Evolutionary conservation across 164 flowering plant genomes (phyloP).

Genomic region (Sextonia rubra): DNA sequence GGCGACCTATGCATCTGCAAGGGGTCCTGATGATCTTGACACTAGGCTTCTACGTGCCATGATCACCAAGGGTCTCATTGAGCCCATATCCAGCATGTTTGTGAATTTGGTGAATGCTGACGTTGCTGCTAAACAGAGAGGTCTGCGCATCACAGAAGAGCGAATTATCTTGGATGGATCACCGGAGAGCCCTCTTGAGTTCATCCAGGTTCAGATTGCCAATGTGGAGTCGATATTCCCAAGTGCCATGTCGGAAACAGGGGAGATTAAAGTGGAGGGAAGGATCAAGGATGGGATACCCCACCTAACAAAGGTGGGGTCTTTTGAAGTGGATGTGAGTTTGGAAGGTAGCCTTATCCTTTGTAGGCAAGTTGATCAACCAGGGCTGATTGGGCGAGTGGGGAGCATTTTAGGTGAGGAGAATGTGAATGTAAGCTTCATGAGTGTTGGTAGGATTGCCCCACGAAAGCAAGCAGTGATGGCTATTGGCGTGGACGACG

Average conservation of each 20-base stretch:
- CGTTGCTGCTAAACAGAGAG: conserved; percentile 68
- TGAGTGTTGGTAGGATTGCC: conserved; percentile 64
- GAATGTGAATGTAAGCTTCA: conserved; percentile 64
- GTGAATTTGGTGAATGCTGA: conserved; percentile 80
- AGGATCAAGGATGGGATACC: conserved; percentile 55
- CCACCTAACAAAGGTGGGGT: conserved; percentile 54
- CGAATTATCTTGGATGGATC: conserved; percentile 42
- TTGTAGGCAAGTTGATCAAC: conserved; percentile 74
- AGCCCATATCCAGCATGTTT: conserved; percentile 56
- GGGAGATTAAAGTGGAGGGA: conserved; percentile 56
- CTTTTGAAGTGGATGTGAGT: conserved; percentile 65
- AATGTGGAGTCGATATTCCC: conserved; percentile 58
- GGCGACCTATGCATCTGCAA: conserved; percentile 58
- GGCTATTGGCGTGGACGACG: conserved; percentile 83
- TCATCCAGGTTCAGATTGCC: conserved; percentile 59
- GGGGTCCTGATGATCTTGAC: conserved; percentile 66
- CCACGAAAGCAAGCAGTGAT: conserved; percentile 51
- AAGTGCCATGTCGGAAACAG: conserved; percentile 43
- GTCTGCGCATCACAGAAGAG: conserved; percentile 64
- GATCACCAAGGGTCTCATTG: conserved; percentile 81
- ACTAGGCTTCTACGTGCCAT: conserved; percentile 74
- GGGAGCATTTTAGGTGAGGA: conserved; percentile 58
- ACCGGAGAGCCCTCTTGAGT: conserved; percentile 57
- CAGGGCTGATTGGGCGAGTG: conserved; percentile 74
- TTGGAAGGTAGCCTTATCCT: conserved; percentile 66